Evolutionary conservation across 2,329 filamentous ascomycete genomes (phyloP).

Genomic region (Neopestalotiopsis sp.): DNA sequence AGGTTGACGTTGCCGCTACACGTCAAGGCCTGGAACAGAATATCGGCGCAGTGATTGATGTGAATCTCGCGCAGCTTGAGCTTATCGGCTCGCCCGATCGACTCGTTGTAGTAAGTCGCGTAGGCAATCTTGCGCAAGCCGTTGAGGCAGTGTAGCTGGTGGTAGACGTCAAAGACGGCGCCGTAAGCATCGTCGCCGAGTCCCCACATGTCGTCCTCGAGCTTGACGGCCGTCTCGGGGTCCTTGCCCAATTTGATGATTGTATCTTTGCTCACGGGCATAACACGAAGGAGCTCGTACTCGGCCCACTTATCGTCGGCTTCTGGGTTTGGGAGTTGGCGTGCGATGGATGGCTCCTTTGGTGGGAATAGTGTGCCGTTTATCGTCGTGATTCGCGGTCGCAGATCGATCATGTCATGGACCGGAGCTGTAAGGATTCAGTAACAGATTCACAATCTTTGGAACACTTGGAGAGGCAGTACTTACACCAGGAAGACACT

Average conservation of each 20-base stretch:
- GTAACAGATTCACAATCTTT: too few relatives aligned
- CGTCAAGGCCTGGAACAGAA: conserved; percentile 39
- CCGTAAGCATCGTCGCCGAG: conserved; percentile 39
- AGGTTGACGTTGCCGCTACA: conserved; percentile 40
- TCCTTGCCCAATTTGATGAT: conserved; percentile 38
- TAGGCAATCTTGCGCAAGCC: conserved; percentile 30
- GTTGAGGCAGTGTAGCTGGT: conserved; percentile 28
- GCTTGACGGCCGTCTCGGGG: conserved; percentile 29
- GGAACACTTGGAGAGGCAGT: not conserved
- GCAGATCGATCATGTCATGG: conserved; percentile 16
- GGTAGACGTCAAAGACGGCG: conserved; percentile 27
- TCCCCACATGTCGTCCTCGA: conserved; percentile 36
- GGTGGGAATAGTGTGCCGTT: conserved; percentile 20
- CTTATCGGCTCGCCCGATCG: not conserved
- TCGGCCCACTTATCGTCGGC: conserved; percentile 19
- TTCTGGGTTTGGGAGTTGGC: conserved; percentile 17
- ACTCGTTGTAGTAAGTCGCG: conserved; percentile 27
- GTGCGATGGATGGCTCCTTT: conserved; percentile 15
- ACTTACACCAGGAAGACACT: conserved; percentile 8
- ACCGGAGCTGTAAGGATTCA: conserved; percentile 10
- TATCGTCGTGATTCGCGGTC: conserved; percentile 7
- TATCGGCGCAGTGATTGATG: conserved; percentile 40
- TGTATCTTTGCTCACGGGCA: conserved; percentile 21
- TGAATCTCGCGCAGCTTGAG: conserved; percentile 30
- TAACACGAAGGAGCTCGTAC: conserved; percentile 18